Percentiles rank a stretch among this genome's conserved stretches.
phyloP scores from a whole-genome alignment of 768 basidiomycete species.

The Hypsizygus marmoreus region DNA sequence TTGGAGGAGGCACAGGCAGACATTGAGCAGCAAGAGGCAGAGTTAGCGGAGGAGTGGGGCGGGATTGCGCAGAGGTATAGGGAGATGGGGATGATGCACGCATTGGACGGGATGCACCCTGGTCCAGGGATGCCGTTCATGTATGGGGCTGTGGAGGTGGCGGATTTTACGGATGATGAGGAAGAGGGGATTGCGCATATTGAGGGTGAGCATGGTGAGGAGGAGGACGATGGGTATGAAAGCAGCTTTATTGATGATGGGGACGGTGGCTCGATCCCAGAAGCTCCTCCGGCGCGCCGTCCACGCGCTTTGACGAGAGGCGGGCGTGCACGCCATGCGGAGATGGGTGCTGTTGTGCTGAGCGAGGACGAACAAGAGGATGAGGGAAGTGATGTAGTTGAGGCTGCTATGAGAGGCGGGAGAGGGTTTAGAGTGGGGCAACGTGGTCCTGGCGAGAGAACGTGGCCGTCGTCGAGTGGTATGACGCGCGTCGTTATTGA shows the following conservation, averaged over 20 bases:
- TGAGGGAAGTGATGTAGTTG: background rate
- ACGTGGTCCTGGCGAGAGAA: background rate
- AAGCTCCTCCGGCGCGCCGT: background rate
- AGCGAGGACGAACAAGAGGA: conserved; percentile 8
- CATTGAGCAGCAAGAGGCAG: no score
- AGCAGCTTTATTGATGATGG: conserved; percentile 61
- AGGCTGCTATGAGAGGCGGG: conserved; percentile 5
- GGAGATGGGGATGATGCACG: conserved; percentile 9
- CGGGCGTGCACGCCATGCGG: background rate
- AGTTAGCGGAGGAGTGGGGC: no score
- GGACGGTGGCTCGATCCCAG: conserved; percentile 19
- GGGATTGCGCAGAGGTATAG: no score
- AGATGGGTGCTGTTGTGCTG: background rate
- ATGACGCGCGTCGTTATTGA: conserved; percentile 3
- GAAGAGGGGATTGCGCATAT: conserved; percentile 9
- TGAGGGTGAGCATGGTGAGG: conserved; percentile 20
- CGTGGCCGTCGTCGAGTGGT: background rate
- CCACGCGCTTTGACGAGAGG: background rate
- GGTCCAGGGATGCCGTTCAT: background rate
- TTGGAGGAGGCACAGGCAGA: no score
- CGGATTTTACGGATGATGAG: conserved; percentile 16
- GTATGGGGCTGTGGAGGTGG: no score
- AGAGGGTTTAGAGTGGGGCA: background rate
- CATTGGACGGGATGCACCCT: background rate
- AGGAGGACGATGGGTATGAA: conserved; percentile 45